phyloP scores from a whole-genome alignment of 177 flowering plant genomes.

The Tripterygium wilfordii region DNA sequence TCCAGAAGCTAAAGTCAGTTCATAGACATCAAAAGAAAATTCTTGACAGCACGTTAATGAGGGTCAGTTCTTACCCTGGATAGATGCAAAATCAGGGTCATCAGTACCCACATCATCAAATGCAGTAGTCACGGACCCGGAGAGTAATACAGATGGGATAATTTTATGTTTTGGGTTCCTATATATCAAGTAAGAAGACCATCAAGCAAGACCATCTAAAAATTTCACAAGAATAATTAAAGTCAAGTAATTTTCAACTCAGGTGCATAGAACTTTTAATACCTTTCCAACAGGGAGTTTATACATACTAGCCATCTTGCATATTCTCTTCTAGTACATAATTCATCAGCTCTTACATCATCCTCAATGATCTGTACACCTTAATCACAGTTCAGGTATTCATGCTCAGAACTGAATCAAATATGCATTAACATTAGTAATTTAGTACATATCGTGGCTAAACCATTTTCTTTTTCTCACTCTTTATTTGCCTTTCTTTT shows the following conservation, averaged over 20 bases:
- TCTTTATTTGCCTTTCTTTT: too few species aligned
- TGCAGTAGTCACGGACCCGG: conserved; percentile 45
- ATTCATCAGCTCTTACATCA: conserved; percentile 48
- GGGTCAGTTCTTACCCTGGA: conserved; percentile 55
- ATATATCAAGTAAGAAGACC: conserved; percentile 5
- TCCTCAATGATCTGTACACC: conserved; percentile 71
- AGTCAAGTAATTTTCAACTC: too few species aligned
- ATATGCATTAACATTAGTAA: conserved; percentile 2
- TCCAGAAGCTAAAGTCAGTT: conserved; percentile 5
- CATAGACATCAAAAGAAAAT: too few species aligned
- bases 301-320: conserved; percentile 77
- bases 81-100: conserved; percentile 68
- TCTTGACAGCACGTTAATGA: neutral
- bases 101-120: conserved; percentile 61
- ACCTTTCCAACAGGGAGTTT: conserved; percentile 74
- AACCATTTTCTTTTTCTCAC: neutral
- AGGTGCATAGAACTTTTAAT: conserved; percentile 1
- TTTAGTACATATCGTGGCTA: neutral
- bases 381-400: conserved; percentile 23
- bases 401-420: conserved; percentile 33
- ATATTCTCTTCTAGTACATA: conserved; percentile 86
- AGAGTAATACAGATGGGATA: conserved; percentile 34
- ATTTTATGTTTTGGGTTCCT: conserved; percentile 62
- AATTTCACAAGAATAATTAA: too few species aligned
- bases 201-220: too few species aligned